These are phyloP conservation scores for Fusarium virguliforme DNA, from an alignment of 2,329 filamentous ascomycete species.

Conservation along the genomic window DNA sequence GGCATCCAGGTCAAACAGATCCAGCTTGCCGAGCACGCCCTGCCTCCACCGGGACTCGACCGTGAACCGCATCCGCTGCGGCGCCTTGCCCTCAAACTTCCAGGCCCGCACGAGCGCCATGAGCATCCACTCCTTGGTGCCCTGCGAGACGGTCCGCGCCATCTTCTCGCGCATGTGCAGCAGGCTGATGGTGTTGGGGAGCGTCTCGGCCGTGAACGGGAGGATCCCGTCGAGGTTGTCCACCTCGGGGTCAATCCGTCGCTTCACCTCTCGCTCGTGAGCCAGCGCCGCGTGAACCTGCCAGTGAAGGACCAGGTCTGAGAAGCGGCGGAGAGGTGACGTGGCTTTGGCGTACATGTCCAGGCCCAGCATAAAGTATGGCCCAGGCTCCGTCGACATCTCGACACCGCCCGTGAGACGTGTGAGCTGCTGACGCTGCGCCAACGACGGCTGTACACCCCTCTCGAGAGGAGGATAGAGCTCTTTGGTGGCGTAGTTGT, in stretches of 20 bases:
- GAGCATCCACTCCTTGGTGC: conserved; percentile 69
- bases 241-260: conserved; percentile 46
- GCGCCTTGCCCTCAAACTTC: conserved; percentile 67
- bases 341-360: conserved; percentile 76
- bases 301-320: conserved; percentile 76
- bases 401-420: conserved; percentile 65
- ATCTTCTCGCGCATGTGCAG: conserved; percentile 70
- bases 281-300: conserved; percentile 74
- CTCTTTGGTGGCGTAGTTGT: conserved; percentile 57
- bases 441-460: conserved; percentile 55
- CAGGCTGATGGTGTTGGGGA: conserved; percentile 65
- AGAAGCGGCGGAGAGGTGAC: conserved; percentile 76
- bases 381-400: conserved; percentile 67
- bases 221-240: conserved; percentile 59
- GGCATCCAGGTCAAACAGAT: conserved; percentile 67
- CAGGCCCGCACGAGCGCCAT: conserved; percentile 75
- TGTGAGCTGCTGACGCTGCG: conserved; percentile 52
- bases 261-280: conserved; percentile 58
- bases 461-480: conserved; percentile 55
- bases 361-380: conserved; percentile 71
- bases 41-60: conserved; percentile 59
- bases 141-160: conserved; percentile 62
- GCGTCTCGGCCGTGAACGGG: conserved; percentile 61
- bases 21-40: conserved; percentile 61
- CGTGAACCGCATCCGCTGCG: conserved; percentile 65